A percentile compares a stretch with the other conserved stretches of the same genome.
phyloP scores from a whole-genome alignment of 495 filamentous ascomycete species.

The Chaetomium fimeti region DNA sequence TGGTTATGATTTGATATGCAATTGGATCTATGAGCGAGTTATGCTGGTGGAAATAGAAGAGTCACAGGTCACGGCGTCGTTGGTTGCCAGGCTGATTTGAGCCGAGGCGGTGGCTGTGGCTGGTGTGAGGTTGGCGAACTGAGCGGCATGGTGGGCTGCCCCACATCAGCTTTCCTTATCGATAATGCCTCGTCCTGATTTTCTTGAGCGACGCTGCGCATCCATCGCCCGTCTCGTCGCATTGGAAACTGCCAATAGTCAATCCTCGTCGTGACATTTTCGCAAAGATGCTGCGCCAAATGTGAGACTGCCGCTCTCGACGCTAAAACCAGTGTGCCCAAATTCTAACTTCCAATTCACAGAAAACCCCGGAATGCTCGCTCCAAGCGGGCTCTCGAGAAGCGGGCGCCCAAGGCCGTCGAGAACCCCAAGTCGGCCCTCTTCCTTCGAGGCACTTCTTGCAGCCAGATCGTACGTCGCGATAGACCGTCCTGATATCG shows the following conservation, averaged over 20 bases:
- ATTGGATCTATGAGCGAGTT: too few relatives aligned
- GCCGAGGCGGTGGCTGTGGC: not conserved
- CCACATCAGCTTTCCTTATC: slow-evolving; percentile 26
- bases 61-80: too few relatives aligned
- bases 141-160: not conserved
- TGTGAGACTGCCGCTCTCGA: slow-evolving; percentile 22
- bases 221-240: slow-evolving; percentile 9
- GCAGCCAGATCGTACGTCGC: slow-evolving; percentile 60
- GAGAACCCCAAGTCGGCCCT: slow-evolving; percentile 87
- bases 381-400: slow-evolving; percentile 88
- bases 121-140: not conserved
- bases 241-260: slow-evolving; percentile 4
- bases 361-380: slow-evolving; percentile 92
- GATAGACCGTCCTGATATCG: not conserved
- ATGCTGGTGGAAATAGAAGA: too few relatives aligned
- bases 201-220: slow-evolving; percentile 17
- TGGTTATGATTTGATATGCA: too few relatives aligned
- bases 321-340: not conserved
- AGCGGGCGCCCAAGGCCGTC: slow-evolving; percentile 78
- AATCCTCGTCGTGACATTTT: slow-evolving; percentile 6
- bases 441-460: slow-evolving; percentile 79
- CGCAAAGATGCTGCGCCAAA: slow-evolving; percentile 38
- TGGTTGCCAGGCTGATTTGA: too few relatives aligned
- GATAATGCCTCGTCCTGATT: slow-evolving; percentile 25
- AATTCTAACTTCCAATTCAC: slow-evolving; percentile 17